Percentiles rank a stretch among this genome's conserved stretches.
phyloP scores from a whole-genome alignment of 169 alveolate species.

The Plasmodium reichenowi region DNA sequence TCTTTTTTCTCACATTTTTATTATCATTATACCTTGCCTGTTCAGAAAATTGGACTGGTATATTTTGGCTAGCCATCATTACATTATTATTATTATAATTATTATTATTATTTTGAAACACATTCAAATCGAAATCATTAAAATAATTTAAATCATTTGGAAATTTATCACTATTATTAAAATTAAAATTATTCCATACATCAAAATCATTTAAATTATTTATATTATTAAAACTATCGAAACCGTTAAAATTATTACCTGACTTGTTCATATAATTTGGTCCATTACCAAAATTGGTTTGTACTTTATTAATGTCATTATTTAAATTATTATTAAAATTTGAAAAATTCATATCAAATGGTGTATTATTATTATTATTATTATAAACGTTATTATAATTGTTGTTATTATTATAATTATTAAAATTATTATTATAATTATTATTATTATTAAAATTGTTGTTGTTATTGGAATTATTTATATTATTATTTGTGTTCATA shows the following conservation, averaged over 20 bases:
- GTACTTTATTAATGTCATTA: background rate
- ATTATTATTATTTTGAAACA: background rate
- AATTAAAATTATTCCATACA: slow-evolving; percentile 13
- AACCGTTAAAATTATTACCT: background rate
- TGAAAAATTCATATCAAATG: slow-evolving; percentile 29
- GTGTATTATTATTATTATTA: slow-evolving; percentile 39
- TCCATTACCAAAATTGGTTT: background rate
- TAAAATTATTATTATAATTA: slow-evolving; percentile 61
- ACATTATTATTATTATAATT: background rate
- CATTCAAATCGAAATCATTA: slow-evolving; percentile 4
- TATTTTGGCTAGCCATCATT: too few relatives aligned
- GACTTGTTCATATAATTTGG: background rate
- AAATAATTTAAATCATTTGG: slow-evolving; percentile 8
- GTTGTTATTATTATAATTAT: slow-evolving; percentile 70
- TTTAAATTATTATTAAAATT: slow-evolving; percentile 14
- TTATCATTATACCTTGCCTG: background rate
- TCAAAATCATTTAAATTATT: background rate
- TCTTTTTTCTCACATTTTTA: background rate
- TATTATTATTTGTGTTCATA: background rate
- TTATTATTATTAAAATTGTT: background rate
- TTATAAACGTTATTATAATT: slow-evolving; percentile 71
- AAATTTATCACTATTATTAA: background rate
- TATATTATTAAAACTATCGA: background rate
- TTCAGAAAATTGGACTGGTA: too few relatives aligned
- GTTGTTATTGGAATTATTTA: background rate